Evolutionary conservation across 2,329 filamentous ascomycete species (phyloP).

Genomic region (Exophiala calicioides): DNA sequence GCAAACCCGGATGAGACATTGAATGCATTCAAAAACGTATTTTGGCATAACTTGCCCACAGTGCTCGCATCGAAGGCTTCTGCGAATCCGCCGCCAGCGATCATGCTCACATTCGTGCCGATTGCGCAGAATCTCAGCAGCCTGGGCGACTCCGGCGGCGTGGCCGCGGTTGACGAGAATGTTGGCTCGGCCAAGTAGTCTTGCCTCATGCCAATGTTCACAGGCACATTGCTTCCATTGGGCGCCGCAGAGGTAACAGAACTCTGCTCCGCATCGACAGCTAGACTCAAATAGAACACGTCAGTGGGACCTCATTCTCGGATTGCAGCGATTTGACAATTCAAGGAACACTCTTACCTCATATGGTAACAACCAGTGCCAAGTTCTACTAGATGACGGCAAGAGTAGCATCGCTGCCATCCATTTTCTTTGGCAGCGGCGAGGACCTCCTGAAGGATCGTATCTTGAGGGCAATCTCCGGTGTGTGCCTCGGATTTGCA

Average conservation of each 20-base stretch:
- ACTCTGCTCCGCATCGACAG: conserved; percentile 36
- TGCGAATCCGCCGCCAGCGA: conserved; percentile 14
- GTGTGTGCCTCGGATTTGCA: conserved; percentile 55
- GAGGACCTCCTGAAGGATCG: conserved; percentile 42
- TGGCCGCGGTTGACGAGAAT: conserved; percentile 17
- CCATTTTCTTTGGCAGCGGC: conserved; percentile 66
- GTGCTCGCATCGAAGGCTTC: conserved; percentile 18
- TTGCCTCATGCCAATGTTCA: conserved; percentile 33
- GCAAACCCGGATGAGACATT: conserved; percentile 22
- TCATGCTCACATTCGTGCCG: conserved; percentile 25
- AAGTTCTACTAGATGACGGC: conserved; percentile 55
- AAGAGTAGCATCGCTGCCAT: conserved; percentile 75
- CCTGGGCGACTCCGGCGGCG: conserved; percentile 10
- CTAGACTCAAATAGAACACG: too few relatives aligned
- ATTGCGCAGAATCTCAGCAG: conserved; percentile 21
- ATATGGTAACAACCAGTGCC: conserved; percentile 39
- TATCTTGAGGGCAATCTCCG: conserved; percentile 34
- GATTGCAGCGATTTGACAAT: neutral
- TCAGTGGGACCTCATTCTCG: conserved; percentile 5
- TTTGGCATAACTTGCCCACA: conserved; percentile 21
- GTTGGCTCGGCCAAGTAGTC: conserved; percentile 27
- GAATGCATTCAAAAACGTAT: conserved; percentile 24
- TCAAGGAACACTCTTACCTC: conserved; percentile 31
- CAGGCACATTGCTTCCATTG: conserved; percentile 36
- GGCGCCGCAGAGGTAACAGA: conserved; percentile 37